Evolutionary conservation across 768 basidiomycete genomes (phyloP).

Genomic region (Cyclocybe aegerita): DNA sequence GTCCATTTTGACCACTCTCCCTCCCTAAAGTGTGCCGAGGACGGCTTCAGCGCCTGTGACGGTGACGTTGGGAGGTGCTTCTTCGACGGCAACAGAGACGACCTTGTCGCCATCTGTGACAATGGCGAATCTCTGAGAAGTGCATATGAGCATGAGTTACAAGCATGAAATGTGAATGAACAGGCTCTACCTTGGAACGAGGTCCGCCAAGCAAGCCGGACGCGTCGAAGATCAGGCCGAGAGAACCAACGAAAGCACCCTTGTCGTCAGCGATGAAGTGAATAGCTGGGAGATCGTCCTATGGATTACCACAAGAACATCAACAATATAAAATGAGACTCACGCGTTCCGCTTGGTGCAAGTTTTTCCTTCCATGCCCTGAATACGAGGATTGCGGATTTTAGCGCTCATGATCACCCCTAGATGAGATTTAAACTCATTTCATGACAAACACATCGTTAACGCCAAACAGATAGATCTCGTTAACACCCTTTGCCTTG

Average conservation of each 20-base stretch:
- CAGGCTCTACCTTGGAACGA: constrained; percentile 70
- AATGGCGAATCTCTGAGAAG: constrained; percentile 50
- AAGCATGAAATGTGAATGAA: constrained; percentile 6
- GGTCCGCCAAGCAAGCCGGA: constrained; percentile 61
- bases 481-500: constrained; percentile 73
- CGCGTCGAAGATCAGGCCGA: constrained; percentile 65
- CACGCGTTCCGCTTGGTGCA: constrained; percentile 56
- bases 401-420: too few species aligned
- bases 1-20: too few species aligned
- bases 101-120: constrained; percentile 60
- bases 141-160: neutral
- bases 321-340: constrained; percentile 15
- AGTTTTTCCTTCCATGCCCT: constrained; percentile 71
- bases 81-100: constrained; percentile 51
- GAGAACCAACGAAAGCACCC: constrained; percentile 49
- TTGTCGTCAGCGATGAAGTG: constrained; percentile 72
- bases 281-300: constrained; percentile 34
- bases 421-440: constrained; percentile 23
- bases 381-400: neutral
- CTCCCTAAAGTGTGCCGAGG: too few species aligned
- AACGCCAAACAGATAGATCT: constrained; percentile 70
- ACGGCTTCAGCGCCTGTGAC: constrained; percentile 47
- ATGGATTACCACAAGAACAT: constrained; percentile 7
- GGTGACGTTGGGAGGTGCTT: constrained; percentile 43
- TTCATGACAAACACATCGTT: constrained; percentile 80